Evolutionary conservation across 2,329 filamentous ascomycete species (phyloP), one percentile per base, ranked within the genome.

Genomic region (Alternaria ethzedia): DNA sequence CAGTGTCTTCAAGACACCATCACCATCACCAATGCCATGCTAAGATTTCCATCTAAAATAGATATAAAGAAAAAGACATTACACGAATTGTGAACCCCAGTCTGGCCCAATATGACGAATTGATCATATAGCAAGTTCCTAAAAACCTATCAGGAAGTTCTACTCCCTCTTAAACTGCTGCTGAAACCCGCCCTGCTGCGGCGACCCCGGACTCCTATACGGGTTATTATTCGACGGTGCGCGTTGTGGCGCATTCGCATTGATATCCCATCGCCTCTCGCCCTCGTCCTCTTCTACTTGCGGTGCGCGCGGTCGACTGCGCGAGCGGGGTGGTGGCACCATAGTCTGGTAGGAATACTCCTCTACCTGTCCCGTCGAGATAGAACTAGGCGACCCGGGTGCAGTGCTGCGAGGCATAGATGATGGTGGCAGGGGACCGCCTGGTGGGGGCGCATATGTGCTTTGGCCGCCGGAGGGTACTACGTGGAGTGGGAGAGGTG

Each of bases 331-430:
- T 2, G 75, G 76, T 11, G 76, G 75, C 0, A 66, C 58, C 74
- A 79, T 78, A 7, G 67, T 72, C 41, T 79, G 76, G 56, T 75
- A 78, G 20, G 75, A 72, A 20, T 70, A 77, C 50, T 79, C 77
- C 45, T 78, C 75, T 20, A 77, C 68, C 20, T 75, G 65, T 6
- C 74, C 75, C 0, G 77, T 78, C 0, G 76, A 76, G 6, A 78
- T 66, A 0, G 78, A 78, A 32, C 54, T 71, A 5, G 77, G 76
- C n/a, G 75, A 77, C 5, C 66, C 68, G 2, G 76, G 76, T 1
- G 64, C 67, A n/a, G 67, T 69, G 57, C 57, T 72, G 15, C 71
- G 74, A 5, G 69, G 64, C 8, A 41, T 41, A 0, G 36, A 41
- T 11, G 69, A 68, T 12, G 68, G 70, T 8, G 72, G 57, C 25